Evolutionary conservation across 768 basidiomycete genomes (phyloP).

Genomic region (Phaeotremella skinneri): DNA sequence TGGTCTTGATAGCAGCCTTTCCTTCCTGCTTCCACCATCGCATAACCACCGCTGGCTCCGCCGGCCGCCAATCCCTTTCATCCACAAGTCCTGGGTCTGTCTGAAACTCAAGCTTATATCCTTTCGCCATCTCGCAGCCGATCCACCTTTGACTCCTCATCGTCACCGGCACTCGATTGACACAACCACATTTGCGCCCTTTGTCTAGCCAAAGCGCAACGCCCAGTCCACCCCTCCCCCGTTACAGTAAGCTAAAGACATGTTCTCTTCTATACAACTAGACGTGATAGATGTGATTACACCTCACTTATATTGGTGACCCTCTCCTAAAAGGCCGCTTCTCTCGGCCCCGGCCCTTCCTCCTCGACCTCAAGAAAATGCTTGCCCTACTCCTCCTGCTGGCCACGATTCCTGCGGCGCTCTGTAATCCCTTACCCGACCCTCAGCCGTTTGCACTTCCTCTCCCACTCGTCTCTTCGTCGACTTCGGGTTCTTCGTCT

Average conservation of each 20-base stretch:
- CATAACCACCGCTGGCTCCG: neutral
- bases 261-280: too few relatives aligned
- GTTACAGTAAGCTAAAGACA: too few relatives aligned
- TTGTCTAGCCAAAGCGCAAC: too few relatives aligned
- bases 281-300: too few relatives aligned
- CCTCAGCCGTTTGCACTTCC: conserved; percentile 22
- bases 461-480: conserved; percentile 12
- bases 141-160: too few relatives aligned
- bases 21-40: too few relatives aligned
- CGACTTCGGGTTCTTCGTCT: neutral
- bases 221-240: too few relatives aligned
- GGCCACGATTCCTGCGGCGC: conserved; percentile 21
- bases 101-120: neutral
- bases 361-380: neutral
- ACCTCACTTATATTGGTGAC: neutral
- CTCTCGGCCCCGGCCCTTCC: conserved; percentile 4
- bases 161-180: too few relatives aligned
- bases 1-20: too few relatives aligned
- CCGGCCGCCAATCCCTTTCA: neutral
- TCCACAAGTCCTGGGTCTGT: neutral
- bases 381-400: conserved; percentile 20
- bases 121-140: too few relatives aligned
- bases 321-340: conserved; percentile 8
- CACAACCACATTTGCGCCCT: neutral
- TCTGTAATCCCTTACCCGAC: conserved; percentile 13